A percentile compares a stretch with the other conserved stretches of the same genome.
phyloP scores from a whole-genome alignment of 2,329 filamentous ascomycete genomes.

The Phyllosticta capitalensis region DNA sequence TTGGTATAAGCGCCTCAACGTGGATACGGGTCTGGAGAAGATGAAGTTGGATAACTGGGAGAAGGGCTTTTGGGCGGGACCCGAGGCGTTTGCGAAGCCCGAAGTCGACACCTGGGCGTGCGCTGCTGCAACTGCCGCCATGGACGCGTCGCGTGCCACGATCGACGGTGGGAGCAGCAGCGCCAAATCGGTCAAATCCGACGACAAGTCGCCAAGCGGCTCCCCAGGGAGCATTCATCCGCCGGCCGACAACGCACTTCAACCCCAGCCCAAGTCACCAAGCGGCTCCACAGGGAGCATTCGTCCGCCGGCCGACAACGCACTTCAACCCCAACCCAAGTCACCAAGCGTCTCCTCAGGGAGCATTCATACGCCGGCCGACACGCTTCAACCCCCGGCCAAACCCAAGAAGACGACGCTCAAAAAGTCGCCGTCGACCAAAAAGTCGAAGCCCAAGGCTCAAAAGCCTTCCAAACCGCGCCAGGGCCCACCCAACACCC shows the following conservation, averaged over 20 bases:
- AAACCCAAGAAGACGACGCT: neutral
- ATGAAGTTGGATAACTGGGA: constrained; percentile 40
- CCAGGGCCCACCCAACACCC: neutral
- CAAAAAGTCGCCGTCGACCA: neutral
- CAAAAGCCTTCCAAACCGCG: neutral
- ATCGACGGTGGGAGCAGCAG: neutral
- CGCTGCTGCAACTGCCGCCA: constrained; percentile 15
- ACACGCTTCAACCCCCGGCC: neutral
- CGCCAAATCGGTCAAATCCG: neutral
- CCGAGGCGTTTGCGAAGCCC: constrained; percentile 4
- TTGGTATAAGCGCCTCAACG: constrained; percentile 43
- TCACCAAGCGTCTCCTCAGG: neutral
- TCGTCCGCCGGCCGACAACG: no score
- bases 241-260: no score
- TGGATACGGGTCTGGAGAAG: constrained; percentile 35
- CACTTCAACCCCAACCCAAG: neutral
- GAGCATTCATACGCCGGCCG: no score
- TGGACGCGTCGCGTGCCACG: constrained; percentile 12
- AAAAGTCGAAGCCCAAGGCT: neutral
- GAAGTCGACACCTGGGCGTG: neutral
- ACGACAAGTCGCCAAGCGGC: neutral
- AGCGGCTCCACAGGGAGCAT: neutral
- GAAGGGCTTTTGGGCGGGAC: constrained; percentile 31
- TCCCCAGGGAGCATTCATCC: no score
- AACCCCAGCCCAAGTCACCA: neutral